phyloP scores from a whole-genome alignment of 1,284 basidiomycete species.

The Moesziomyces aphidis region DNA sequence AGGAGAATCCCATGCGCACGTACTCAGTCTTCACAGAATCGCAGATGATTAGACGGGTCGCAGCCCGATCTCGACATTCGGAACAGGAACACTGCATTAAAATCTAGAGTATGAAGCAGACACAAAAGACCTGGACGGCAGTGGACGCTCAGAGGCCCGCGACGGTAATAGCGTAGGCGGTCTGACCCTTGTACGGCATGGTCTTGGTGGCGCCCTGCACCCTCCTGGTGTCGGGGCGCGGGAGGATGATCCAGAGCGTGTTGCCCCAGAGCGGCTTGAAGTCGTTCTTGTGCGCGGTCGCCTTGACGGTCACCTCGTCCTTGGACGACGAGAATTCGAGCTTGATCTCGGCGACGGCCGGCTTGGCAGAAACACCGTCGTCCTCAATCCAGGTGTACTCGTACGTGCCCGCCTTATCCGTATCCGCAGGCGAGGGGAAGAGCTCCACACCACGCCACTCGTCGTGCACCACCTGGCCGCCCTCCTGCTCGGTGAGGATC shows the following conservation, averaged over 20 bases:
- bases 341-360: conserved; percentile 62
- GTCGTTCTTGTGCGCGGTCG: conserved; percentile 55
- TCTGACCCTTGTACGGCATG: conserved; percentile 35
- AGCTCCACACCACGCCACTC: conserved; percentile 69
- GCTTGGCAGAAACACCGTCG: conserved; percentile 69
- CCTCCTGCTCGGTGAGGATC: conserved; percentile 64
- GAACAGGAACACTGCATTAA: too few species aligned
- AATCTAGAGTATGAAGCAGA: background rate
- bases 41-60: background rate
- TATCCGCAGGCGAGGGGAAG: conserved; percentile 65
- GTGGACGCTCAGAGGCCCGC: conserved; percentile 14
- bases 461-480: conserved; percentile 68
- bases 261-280: conserved; percentile 69
- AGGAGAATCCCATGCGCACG: background rate
- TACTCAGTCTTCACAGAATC: background rate
- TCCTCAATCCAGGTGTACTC: conserved; percentile 69
- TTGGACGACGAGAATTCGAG: conserved; percentile 59
- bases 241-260: conserved; percentile 67
- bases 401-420: conserved; percentile 40
- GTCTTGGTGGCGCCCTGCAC: conserved; percentile 35
- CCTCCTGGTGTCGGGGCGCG: conserved; percentile 63
- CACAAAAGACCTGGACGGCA: background rate
- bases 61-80: too few species aligned
- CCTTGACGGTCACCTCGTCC: conserved; percentile 61
- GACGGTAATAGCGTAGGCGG: conserved; percentile 36